These are phyloP conservation scores for Colletotrichum costaricense DNA, from an alignment of 2,329 filamentous ascomycete species.

Conservation along the genomic window DNA sequence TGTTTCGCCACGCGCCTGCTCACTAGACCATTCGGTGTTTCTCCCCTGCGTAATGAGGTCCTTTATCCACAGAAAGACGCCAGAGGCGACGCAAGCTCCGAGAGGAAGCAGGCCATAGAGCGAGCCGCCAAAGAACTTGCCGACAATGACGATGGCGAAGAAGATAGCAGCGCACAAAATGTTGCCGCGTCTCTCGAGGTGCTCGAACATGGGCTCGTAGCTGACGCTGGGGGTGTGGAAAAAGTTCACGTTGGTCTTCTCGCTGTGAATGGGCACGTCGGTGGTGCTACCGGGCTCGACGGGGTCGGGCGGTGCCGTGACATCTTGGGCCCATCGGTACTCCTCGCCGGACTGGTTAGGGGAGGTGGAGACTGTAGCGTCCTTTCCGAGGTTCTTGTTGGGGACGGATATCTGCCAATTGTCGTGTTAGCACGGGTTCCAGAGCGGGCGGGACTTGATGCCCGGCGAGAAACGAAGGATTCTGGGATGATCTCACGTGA, in stretches of 20 bases:
- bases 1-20: constrained; percentile 85
- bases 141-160: constrained; percentile 78
- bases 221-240: constrained; percentile 92
- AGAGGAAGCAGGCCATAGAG: constrained; percentile 82
- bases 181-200: constrained; percentile 80
- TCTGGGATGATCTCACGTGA: constrained; percentile 58
- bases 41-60: constrained; percentile 85
- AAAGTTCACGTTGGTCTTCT: constrained; percentile 96
- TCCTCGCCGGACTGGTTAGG: constrained; percentile 78
- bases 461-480: not conserved
- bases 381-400: constrained; percentile 86
- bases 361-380: constrained; percentile 78
- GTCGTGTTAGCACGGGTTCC: not conserved
- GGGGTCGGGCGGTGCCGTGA: constrained; percentile 91
- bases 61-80: constrained; percentile 90
- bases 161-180: constrained; percentile 78
- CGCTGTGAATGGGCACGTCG: constrained; percentile 94
- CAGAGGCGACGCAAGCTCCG: constrained; percentile 76
- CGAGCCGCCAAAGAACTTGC: constrained; percentile 82
- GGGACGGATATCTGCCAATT: constrained; percentile 77
- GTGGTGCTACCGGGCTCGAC: constrained; percentile 84
- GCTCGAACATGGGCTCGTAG: constrained; percentile 87
- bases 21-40: constrained; percentile 88
- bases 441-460: too few relatives aligned
- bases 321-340: constrained; percentile 87